Evolutionary conservation across 1,284 basidiomycete genomes (phyloP).

Genomic region (Phellopilus nigrolimitatus): DNA sequence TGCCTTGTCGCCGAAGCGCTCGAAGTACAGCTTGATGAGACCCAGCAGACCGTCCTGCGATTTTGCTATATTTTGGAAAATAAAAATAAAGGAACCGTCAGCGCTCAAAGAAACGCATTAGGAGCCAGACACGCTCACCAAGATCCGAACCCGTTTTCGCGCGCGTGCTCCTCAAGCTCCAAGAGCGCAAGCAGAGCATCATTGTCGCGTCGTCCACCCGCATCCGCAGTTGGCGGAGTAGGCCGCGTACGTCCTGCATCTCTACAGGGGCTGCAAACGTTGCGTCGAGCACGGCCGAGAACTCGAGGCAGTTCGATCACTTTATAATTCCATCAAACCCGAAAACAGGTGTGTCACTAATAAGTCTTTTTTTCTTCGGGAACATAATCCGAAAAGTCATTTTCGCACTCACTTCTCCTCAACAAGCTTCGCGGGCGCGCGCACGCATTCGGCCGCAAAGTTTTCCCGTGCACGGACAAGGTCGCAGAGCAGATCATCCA

Average conservation of each 20-base stretch:
- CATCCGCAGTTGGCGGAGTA: slow-evolving; percentile 49
- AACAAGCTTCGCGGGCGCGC: slow-evolving; percentile 49
- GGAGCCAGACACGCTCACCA: not conserved
- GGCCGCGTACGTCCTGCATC: slow-evolving; percentile 39
- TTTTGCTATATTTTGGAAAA: slow-evolving; percentile 14
- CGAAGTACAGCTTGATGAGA: slow-evolving; percentile 64
- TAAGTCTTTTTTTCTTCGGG: no score
- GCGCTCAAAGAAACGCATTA: slow-evolving; percentile 3
- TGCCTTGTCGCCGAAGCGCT: slow-evolving; percentile 70
- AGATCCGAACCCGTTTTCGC: slow-evolving; percentile 33
- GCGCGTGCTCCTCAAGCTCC: slow-evolving; percentile 62
- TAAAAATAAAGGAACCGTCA: no score
- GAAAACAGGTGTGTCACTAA: no score
- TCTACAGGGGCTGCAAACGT: slow-evolving; percentile 43
- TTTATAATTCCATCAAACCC: no score
- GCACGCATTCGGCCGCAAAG: slow-evolving; percentile 53
- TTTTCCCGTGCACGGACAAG: slow-evolving; percentile 55
- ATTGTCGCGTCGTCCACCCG: slow-evolving; percentile 65
- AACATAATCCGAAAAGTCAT: no score
- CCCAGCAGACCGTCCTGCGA: slow-evolving; percentile 35
- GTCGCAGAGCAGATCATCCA: slow-evolving; percentile 70
- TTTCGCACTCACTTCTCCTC: slow-evolving; percentile 67
- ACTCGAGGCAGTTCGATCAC: slow-evolving; percentile 86
- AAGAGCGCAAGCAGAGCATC: slow-evolving; percentile 65
- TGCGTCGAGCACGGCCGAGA: slow-evolving; percentile 65